phyloP scores from a whole-genome alignment of 768 basidiomycete genomes.

The Calocybe indica region DNA sequence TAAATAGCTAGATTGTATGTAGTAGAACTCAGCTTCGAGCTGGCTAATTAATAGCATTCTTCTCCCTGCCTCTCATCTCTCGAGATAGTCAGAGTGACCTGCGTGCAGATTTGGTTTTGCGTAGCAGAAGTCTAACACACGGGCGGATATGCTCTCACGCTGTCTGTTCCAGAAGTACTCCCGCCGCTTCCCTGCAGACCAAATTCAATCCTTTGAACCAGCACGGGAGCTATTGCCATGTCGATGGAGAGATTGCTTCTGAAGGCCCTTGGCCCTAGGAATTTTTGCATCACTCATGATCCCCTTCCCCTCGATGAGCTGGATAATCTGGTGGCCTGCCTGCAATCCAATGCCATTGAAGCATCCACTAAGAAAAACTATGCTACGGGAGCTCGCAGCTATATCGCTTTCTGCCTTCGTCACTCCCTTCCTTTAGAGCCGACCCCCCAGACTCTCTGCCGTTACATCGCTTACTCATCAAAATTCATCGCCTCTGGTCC shows the following conservation, averaged over 20 bases:
- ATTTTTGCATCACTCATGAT: background rate
- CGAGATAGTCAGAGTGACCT: no score
- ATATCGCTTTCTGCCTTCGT: slow-evolving; percentile 2
- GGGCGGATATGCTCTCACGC: slow-evolving; percentile 13
- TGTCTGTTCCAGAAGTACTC: slow-evolving; percentile 11
- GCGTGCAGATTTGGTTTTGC: no score
- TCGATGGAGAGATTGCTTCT: slow-evolving; percentile 15
- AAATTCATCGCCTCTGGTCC: slow-evolving; percentile 25
- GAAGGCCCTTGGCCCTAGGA: slow-evolving; percentile 6
- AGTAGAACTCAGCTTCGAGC: no score
- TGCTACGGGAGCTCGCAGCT: slow-evolving; percentile 8
- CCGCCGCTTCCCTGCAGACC: slow-evolving; percentile 10
- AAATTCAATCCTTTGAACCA: slow-evolving; percentile 11
- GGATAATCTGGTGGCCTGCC: slow-evolving; percentile 2
- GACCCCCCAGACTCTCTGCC: slow-evolving; percentile 30
- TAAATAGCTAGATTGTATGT: no score
- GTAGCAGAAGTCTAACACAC: no score
- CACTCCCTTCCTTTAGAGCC: slow-evolving; percentile 30
- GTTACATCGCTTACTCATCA: slow-evolving; percentile 31
- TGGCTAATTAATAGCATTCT: no score
- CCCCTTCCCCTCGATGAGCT: background rate
- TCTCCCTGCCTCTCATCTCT: no score
- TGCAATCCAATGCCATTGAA: slow-evolving; percentile 11
- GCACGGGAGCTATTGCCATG: slow-evolving; percentile 13
- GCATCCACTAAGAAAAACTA: slow-evolving; percentile 10